Evolutionary conservation across 495 filamentous ascomycete species (phyloP), one percentile per base, ranked within the genome.

Genomic region (Barbatosphaeria neglecta): DNA sequence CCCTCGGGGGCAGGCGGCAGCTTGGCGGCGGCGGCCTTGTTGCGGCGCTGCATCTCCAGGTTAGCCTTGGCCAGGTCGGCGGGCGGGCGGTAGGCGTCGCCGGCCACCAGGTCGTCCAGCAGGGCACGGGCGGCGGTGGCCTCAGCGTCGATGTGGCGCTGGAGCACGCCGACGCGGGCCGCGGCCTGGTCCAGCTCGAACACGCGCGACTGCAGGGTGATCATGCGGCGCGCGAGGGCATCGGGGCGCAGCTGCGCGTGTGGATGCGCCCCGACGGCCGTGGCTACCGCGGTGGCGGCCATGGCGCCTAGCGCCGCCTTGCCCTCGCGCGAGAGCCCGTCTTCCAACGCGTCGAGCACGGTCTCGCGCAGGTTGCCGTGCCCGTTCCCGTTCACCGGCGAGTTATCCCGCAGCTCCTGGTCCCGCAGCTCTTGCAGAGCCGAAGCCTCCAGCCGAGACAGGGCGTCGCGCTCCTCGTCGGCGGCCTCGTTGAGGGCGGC

Each of bases 401-500:
- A 11, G 7, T 45, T 22, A 4, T 44, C 42, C 39, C 58, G 22
- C 19, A 37, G 31, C 45, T 70, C 60, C 4, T 11, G 1, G 13
- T 2, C 31, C 10, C 11, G 31, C 5, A 86, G 53, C 7, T 75
- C 68, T 5, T 76, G 67, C 17, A 82, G 60, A 1, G 76, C 69
- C n/a, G 66, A 60, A 33, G 70, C 66, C 37, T 93, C 79, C 10
- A 90, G 73, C 15, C 70, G 70, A 4, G 69, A 65, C 16, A 84
- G 60, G 4, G 85, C 59, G 4, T 68, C 59, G 11, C 75, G 70
- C 53, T 88, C 81, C 49, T 94, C 87, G 51, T 95, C 86, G 16
- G 87, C 88, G 8, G 77, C 61, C 55, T 94, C 87, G 66, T 92
- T 95, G 33, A 80, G 73, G 9, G 79, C 69, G 19, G 86, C 82